Evolutionary conservation across 2,329 filamentous ascomycete species (phyloP), one percentile per base, ranked within the genome.

Genomic region (Drechslera avenae): DNA sequence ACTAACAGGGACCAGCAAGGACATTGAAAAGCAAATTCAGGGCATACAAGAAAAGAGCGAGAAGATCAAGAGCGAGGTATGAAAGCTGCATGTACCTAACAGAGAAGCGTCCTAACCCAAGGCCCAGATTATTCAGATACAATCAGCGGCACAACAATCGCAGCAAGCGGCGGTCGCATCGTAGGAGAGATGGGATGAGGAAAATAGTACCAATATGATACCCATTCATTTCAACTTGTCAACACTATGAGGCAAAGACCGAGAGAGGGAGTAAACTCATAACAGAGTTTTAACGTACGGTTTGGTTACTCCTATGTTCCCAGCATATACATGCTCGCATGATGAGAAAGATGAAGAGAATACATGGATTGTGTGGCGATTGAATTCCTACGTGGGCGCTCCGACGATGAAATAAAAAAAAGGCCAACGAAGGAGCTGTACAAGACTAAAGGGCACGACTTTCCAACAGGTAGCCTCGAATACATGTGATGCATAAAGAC

Each of bases 11-110:
- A 36, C 42, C 56, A 88, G 86, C 68, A 84, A 85, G 67, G 80
- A 87, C 19, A 82, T 89, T 41, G 87, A 90, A 67, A 78, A 77
- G 39, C 83, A 86, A 65, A 88, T 90, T 58, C 77, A 81, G 56
- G 83, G 82, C 18, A 80, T 86, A 41, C 82, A 89, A 63, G 81
- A 83, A 19, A 83, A 84, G 72, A 83, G 83, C 53, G 86, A 90
- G 64, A 80, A 79, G 54, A 83, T 85, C 69, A 86, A 86, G 68
- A 77, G 81, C 58, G 83, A 89, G 76, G 84, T 87, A 71, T 53
- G 50, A 37, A 19, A 21, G 23, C 36, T 13, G n/a, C 18, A 33
- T 10, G 4, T 31, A 16, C 28, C 26, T 10, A 10, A 7, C n/a
- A 28, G 12, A 33, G 10, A 32, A 31, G 18, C 12, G 18, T 12